These are phyloP conservation scores for Orychophragmus violaceus DNA, from an alignment of 345 rosid genomes.

Conservation along the genomic window DNA sequence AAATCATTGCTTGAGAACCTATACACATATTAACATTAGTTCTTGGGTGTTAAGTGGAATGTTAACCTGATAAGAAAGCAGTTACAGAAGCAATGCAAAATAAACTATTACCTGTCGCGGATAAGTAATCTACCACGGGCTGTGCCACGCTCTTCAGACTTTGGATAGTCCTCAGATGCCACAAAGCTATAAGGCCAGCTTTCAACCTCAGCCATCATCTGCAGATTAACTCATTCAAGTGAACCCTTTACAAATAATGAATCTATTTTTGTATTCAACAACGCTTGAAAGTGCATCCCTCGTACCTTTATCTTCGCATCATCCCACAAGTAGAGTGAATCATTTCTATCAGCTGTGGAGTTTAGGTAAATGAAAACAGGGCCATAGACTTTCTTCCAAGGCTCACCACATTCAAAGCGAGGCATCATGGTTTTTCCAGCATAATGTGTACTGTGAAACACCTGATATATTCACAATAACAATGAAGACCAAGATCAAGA, in stretches of 20 bases:
- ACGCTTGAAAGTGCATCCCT: background rate
- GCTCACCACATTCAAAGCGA: conserved; percentile 49
- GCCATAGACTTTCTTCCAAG: conserved; percentile 95
- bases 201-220: conserved; percentile 77
- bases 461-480: conserved; percentile 34
- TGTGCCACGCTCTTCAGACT: conserved; percentile 59
- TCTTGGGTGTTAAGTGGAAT: background rate
- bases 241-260: background rate
- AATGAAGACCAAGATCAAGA: background rate
- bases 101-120: conserved; percentile 45
- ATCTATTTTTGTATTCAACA: background rate
- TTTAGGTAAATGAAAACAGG: conserved; percentile 87
- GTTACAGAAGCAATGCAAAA: background rate
- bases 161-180: conserved; percentile 74
- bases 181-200: conserved; percentile 95
- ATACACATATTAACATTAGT: conserved; percentile 1
- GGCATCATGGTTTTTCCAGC: conserved; percentile 67
- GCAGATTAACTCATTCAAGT: conserved; percentile 12
- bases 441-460: conserved; percentile 83
- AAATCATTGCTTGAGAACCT: conserved; percentile 46
- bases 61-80: background rate
- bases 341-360: conserved; percentile 41
- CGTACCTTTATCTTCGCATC: conserved; percentile 82
- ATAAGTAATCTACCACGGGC: conserved; percentile 62
- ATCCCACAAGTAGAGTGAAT: conserved; percentile 66